phyloP scores from a whole-genome alignment of 1,284 basidiomycete genomes.

The Coniferiporia sulphurascens region DNA sequence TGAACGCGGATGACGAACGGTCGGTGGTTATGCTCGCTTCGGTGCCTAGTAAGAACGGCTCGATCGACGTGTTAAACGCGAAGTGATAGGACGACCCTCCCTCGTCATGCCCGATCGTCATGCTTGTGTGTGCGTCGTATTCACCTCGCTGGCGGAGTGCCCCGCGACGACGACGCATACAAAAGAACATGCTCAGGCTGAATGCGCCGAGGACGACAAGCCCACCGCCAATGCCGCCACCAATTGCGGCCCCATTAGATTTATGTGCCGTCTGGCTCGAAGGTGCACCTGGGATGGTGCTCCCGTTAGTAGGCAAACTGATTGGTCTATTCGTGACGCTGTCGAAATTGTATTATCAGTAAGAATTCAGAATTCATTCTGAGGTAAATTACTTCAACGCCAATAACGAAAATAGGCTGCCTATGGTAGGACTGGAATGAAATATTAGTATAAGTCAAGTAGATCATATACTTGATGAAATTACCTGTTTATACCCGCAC shows the following conservation, averaged over 20 bases:
- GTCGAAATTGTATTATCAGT: neutral
- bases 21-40: too few relatives aligned
- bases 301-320: conserved; percentile 8
- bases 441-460: conserved; percentile 14
- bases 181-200: conserved; percentile 6
- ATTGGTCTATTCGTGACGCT: conserved; percentile 7
- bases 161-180: conserved; percentile 8
- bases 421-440: conserved; percentile 31
- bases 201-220: conserved; percentile 1
- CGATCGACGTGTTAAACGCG: neutral
- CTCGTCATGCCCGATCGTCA: neutral
- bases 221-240: conserved; percentile 14
- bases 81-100: neutral
- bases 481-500: neutral
- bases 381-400: conserved; percentile 26
- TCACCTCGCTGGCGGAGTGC: neutral
- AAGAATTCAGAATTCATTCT: neutral
- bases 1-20: neutral
- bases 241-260: conserved; percentile 13
- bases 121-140: neutral
- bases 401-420: conserved; percentile 31
- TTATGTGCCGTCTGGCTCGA: neutral
- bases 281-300: conserved; percentile 9
- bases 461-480: conserved; percentile 11
- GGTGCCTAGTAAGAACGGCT: conserved; percentile 1